These are phyloP conservation scores for Colletotrichum siamense DNA, from an alignment of 2,329 filamentous ascomycete genomes.

Conservation along the genomic window DNA sequence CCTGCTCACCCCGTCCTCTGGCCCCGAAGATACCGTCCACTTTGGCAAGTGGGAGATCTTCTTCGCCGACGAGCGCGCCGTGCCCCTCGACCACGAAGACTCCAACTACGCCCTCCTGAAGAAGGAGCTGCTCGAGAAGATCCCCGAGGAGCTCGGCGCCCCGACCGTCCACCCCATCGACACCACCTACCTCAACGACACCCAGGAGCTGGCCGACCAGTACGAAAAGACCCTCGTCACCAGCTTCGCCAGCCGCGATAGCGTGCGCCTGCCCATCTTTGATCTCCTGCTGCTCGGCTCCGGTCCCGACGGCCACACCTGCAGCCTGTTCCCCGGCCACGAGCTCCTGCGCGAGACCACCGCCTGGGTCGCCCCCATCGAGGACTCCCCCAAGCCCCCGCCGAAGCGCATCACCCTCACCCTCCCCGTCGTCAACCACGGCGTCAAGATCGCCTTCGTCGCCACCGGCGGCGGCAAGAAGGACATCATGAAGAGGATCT, in stretches of 20 bases:
- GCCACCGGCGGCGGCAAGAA: conserved; percentile 90
- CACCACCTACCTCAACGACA: conserved; percentile 67
- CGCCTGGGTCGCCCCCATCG: conserved; percentile 92
- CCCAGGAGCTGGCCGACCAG: conserved; percentile 89
- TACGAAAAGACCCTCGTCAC: conserved; percentile 90
- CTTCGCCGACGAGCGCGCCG: conserved; percentile 96
- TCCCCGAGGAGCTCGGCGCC: conserved; percentile 69
- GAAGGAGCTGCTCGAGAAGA: conserved; percentile 85
- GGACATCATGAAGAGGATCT: conserved; percentile 90
- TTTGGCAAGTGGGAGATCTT: conserved; percentile 97
- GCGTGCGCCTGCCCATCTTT: conserved; percentile 92
- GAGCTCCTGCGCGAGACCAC: conserved; percentile 83
- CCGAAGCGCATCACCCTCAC: conserved; percentile 90
- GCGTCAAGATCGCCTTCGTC: conserved; percentile 86
- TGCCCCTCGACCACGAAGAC: conserved; percentile 88
- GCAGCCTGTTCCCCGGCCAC: conserved; percentile 93
- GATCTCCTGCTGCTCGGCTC: conserved; percentile 93
- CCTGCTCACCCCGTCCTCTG: conserved; percentile 65
- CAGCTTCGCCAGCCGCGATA: conserved; percentile 90
- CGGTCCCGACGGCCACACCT: conserved; percentile 96
- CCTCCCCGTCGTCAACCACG: conserved; percentile 87
- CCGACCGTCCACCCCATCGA: conserved; percentile 85
- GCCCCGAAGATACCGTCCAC: conserved; percentile 67
- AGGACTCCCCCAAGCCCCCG: conserved; percentile 94
- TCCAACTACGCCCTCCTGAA: conserved; percentile 94